Percentiles rank a stretch among this genome's conserved stretches.
Evolutionary conservation across 257 asterid species (phyloP).

Genomic region (Scutellaria baicalensis): DNA sequence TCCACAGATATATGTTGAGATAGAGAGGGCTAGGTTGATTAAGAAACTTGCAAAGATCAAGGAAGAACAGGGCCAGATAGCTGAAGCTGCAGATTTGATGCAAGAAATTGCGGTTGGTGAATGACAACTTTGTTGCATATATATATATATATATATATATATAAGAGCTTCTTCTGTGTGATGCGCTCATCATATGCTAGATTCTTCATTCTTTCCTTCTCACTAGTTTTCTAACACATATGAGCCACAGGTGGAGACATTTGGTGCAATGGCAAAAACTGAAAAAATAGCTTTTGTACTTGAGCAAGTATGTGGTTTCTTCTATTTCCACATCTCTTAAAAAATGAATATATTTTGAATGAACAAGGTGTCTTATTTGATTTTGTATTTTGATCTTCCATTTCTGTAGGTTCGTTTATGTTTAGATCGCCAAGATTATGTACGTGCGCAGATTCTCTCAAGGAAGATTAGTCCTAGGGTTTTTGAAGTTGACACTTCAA

Average conservation of each 20-base stretch:
- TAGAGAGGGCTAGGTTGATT: constrained; percentile 92
- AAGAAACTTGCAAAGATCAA: constrained; percentile 88
- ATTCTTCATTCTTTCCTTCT: background rate
- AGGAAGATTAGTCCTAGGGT: constrained; percentile 93
- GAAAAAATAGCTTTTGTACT: constrained; percentile 97
- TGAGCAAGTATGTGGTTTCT: constrained; percentile 63
- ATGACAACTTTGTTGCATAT: background rate
- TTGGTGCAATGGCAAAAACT: constrained; percentile 99
- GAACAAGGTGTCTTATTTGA: background rate
- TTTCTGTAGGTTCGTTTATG: constrained; percentile 83
- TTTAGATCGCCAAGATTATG: constrained; percentile 87
- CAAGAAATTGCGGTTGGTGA: constrained; percentile 96
- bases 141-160: background rate
- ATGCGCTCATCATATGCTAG: background rate
- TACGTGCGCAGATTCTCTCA: constrained; percentile 95
- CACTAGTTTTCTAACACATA: background rate
- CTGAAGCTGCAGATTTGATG: constrained; percentile 98
- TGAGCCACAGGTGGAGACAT: constrained; percentile 75
- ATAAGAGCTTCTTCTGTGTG: background rate
- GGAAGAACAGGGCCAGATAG: constrained; percentile 84
- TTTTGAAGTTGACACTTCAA: constrained; percentile 80
- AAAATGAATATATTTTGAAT: background rate
- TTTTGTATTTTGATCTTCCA: constrained; percentile 4
- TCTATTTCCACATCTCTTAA: constrained; percentile 5
- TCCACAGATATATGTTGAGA: constrained; percentile 88